Base-by-base conservation (phyloP, 1,139 yeast genomes). In the Geotrichum siamense region DNA sequence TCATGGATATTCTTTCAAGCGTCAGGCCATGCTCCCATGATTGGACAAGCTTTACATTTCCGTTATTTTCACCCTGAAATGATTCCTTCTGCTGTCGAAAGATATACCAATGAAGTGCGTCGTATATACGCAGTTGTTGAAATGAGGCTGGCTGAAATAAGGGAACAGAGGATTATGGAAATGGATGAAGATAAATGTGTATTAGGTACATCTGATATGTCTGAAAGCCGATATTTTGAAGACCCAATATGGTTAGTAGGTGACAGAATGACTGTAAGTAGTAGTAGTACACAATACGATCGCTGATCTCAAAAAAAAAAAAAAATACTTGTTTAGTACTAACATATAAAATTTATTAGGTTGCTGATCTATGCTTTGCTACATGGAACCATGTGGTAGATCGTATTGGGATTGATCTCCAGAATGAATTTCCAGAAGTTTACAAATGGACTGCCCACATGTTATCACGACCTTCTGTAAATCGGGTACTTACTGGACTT, bases 351-450 rank as follows among this genome's bases (percentile, higher is more conserved):
- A n/a, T n/a, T 8, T 28, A n/a, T 28, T 28, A 28, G 31, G 21
- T 87, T 41, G 96, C 96, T 3, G 97, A 89, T 63, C 71, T 89
- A 57, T 78, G 93, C 21, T 89, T 87, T 67, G 95, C 87, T 25
- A 94, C 97, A 12, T 89, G 97, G 97, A 89, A 89, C 63, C 87
- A 87, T 59, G 96, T 89, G 19, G 95, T 87, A 40, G 95, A 85
- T 62, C 71, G 95, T 56, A 83, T 89, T 48, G 96, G 96, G 12
- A 85, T 89, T 53, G 85, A 84, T 58, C 75, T 89, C 56, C 81
- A 82, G 61, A 75, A 76, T 20, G 96, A 89, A 62, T 47, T 34
- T 21, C 50, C 96, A 1, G 97, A 89, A 65, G 96, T 87, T 43
- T 87, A 84, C 69, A 86, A 86, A 63, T 89, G 96, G 96, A 89